Evolutionary conservation across 768 basidiomycete genomes (phyloP), one percentile per base, ranked within the genome.

Genomic region (Trametes punicea): DNA sequence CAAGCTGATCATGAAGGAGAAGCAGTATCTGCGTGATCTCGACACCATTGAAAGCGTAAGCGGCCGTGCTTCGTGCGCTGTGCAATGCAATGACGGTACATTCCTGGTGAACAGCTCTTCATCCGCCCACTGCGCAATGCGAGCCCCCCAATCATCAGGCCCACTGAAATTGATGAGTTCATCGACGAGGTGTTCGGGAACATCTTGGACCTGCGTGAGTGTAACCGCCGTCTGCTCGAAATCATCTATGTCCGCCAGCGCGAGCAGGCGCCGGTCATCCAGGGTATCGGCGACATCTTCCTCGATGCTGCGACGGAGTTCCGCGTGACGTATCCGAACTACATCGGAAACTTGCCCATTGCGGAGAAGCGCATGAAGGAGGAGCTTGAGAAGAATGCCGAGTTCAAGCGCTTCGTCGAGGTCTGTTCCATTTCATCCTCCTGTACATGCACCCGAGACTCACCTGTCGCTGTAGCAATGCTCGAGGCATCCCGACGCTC

Each of bases 141-240:
- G 60, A 74, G 71, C 15, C 85, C 87, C 73, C 60, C 76, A 0
- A 75, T 87, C 55, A 81, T 87, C 62, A 73, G 77, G 4, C 71
- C 76, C 4, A 65, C 78, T 23, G 76, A 82, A 29, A 70, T 96
- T 6, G 87, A 90, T 29, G 83, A 87, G 30, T 96, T 98, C 69
- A 85, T 97, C 46, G 88, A 91, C 40, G 87, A 91, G 30, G 87
- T 95, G 3, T 95, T 98, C 60, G 85, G 89, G 46, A 97, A 97
- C 67, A 84, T 95, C 36, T 76, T 88, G 4, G 90, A 92, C 58
- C 75, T 98, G n/a, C 81, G 90, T 16, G 88, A 90, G 67, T 87
- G 89, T 65, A 92, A 89, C 64, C 79, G 84, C 27, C 79, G 84
- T 10, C 76, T 97, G n/a, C 77, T 98, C 15, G 91, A 95, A 64